Conservation (phyloP, 108 stramenopile species). For the Bacterosira constricta region DNA sequence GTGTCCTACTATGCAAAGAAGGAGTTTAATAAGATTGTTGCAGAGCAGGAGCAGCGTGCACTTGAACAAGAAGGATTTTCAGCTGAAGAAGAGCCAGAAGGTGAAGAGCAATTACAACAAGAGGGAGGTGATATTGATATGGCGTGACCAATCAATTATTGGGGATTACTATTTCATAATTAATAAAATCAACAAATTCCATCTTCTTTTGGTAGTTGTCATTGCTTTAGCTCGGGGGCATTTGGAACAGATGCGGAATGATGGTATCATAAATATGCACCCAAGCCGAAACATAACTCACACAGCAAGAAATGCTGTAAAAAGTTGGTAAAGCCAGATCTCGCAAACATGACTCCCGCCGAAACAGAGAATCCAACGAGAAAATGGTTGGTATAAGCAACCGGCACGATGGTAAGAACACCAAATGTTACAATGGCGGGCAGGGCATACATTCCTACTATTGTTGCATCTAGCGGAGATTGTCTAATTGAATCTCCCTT, state of each 20-base stretch:
- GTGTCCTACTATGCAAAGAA: constrained; percentile 75
- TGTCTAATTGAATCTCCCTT: background rate
- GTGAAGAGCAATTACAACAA: too few relatives aligned
- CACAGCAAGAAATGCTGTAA: constrained; percentile 70
- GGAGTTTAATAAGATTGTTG: constrained; percentile 64
- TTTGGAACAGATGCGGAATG: too few relatives aligned
- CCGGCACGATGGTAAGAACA: constrained; percentile 57
- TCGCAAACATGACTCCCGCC: constrained; percentile 45
- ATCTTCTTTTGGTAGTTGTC: too few relatives aligned
- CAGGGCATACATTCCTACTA: constrained; percentile 50
- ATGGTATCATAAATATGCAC: constrained; percentile 59
- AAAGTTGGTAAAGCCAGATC: constrained; percentile 69
- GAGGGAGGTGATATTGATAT: too few relatives aligned
- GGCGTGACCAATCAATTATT: too few relatives aligned
- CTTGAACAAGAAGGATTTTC: constrained; percentile 1
- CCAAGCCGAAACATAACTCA: constrained; percentile 59
- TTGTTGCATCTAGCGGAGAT: constrained; percentile 17
- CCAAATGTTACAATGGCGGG: constrained; percentile 62
- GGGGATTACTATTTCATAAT: too few relatives aligned
- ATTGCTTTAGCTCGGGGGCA: too few relatives aligned
- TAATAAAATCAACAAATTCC: too few relatives aligned
- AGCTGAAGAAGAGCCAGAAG: too few relatives aligned
- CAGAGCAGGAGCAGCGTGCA: constrained; percentile 5
- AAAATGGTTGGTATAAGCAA: constrained; percentile 58
- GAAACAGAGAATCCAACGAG: constrained; percentile 53